Evolutionary conservation across 148 eudicot species (phyloP).

Genomic region (Silene uniflora): DNA sequence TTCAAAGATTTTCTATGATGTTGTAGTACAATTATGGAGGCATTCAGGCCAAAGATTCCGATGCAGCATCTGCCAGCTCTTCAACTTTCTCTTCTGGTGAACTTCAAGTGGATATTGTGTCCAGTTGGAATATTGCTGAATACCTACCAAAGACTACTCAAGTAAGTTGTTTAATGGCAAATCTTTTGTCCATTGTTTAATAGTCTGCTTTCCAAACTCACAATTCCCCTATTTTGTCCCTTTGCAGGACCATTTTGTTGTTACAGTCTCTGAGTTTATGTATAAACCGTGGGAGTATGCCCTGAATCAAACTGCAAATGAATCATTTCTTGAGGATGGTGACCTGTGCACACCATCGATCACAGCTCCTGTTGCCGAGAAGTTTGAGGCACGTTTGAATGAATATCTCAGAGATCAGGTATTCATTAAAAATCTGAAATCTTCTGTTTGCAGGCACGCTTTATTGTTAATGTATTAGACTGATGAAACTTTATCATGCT

Average conservation of each 20-base stretch:
- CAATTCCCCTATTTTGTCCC: background rate
- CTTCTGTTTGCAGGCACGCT: background rate
- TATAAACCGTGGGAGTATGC: constrained; percentile 87
- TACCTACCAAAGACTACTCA: constrained; percentile 68
- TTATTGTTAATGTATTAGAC: background rate
- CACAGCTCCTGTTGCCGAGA: constrained; percentile 77
- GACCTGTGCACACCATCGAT: constrained; percentile 85
- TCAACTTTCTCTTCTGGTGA: constrained; percentile 36
- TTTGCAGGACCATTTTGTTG: constrained; percentile 74
- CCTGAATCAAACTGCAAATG: constrained; percentile 44
- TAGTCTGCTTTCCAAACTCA: background rate
- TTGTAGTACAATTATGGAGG: constrained; percentile 93
- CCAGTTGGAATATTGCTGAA: constrained; percentile 89
- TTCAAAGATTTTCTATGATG: constrained; percentile 5
- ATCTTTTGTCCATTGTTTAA: background rate
- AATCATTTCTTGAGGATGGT: constrained; percentile 47
- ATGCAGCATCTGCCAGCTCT: constrained; percentile 36
- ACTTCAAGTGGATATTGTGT: constrained; percentile 66
- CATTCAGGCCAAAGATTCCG: constrained; percentile 64
- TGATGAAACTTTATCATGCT: constrained; percentile 19
- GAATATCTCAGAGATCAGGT: constrained; percentile 79
- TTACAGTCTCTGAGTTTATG: constrained; percentile 77
- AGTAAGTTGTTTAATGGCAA: constrained; percentile 32
- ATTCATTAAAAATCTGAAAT: constrained; percentile 18
- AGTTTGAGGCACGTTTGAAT: constrained; percentile 51